Evolutionary conservation across 2,329 filamentous ascomycete species (phyloP).

Genomic region (Cyanodermella asteris): DNA sequence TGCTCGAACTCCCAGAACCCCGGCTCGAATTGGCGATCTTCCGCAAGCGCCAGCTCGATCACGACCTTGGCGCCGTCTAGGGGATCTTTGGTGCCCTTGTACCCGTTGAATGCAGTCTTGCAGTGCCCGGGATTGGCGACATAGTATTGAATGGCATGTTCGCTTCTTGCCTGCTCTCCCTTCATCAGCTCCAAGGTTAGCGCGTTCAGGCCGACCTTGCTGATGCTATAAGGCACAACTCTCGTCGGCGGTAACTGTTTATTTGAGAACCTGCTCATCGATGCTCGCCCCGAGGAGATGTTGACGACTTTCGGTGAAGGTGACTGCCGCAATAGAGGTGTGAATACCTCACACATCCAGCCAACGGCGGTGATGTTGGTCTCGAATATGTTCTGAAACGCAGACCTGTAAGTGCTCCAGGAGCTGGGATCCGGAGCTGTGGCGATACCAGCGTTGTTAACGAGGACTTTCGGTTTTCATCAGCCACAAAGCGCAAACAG

Average conservation of each 20-base stretch:
- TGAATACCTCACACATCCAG: conserved; percentile 11
- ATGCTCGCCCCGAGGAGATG: conserved; percentile 11
- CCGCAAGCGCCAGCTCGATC: conserved; percentile 5
- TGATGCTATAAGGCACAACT: conserved; percentile 13
- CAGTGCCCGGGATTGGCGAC: conserved; percentile 8
- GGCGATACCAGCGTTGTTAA: conserved; percentile 19
- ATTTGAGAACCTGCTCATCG: conserved; percentile 7
- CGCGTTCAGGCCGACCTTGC: conserved; percentile 17
- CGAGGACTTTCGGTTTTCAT: no score
- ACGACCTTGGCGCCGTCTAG: conserved; percentile 9
- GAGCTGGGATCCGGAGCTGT: conserved; percentile 10
- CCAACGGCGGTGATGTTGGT: conserved; percentile 22
- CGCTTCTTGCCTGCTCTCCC: conserved; percentile 3
- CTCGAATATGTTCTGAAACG: conserved; percentile 15
- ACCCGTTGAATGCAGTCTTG: conserved; percentile 10
- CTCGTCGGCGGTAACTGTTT: conserved; percentile 10
- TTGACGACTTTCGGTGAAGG: conserved; percentile 11
- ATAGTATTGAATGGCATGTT: conserved; percentile 5
- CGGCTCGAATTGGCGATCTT: conserved; percentile 5
- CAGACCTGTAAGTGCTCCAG: no score
- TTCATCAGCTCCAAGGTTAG: conserved; percentile 10
- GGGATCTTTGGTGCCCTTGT: conserved; percentile 8
- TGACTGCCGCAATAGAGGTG: conserved; percentile 10
- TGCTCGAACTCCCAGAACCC: conserved; percentile 9
- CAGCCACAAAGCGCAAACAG: no score